Evolutionary conservation across 371 early-diverging fungal genomes (phyloP), one percentile per base, ranked within the genome.

Genomic region (Apophysomyces trapeziformis): DNA sequence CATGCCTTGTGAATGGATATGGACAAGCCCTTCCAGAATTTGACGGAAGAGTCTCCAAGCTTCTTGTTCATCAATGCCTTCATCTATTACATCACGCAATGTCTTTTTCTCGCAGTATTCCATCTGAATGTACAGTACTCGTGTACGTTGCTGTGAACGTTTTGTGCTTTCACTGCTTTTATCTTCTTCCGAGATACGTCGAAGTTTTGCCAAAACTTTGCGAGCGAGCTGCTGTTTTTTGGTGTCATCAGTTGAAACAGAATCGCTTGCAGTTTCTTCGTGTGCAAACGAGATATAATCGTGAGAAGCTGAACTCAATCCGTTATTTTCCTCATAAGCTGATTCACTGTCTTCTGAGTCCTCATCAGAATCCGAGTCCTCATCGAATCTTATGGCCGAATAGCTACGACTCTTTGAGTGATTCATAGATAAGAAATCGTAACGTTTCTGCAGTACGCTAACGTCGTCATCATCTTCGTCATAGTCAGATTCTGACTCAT

Each of bases 31-130:
- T 69, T 93, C 90, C 18, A 98, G 71, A 2, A 99, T 92, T 68
- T 96, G 90, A 16, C 90, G 81, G 58, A 93, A 90, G 16, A 93
- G 67, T 36, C 89, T 80, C 86, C 87, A 85, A 4, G 79, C 83
- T 65, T 91, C 90, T 39, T 90, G 84, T 32, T 82, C 83, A 38
- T 87, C 87, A n/a, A 96, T 63, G 0, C 92, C 93, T 66, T 88
- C 90, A 41, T 91, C 91, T 69, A 98, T 96, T 18, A 94, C 74
- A 70, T 97, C 95, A 56, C 89, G 85, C 6, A 98, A 78, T 0
- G 98, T 97, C 67, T 93, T 93, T 59, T 95, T 90, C 70, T 96
- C 96, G 72, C 98, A 98, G 72, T 96, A 97, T 77, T 98, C 97
- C 98, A 98, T 98, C 74, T 98, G 98, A 65, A 98, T 98, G 63